Evolutionary conservation across 108 stramenopile genomes (phyloP).

Genomic region (Nannochloropsis oceanica): DNA sequence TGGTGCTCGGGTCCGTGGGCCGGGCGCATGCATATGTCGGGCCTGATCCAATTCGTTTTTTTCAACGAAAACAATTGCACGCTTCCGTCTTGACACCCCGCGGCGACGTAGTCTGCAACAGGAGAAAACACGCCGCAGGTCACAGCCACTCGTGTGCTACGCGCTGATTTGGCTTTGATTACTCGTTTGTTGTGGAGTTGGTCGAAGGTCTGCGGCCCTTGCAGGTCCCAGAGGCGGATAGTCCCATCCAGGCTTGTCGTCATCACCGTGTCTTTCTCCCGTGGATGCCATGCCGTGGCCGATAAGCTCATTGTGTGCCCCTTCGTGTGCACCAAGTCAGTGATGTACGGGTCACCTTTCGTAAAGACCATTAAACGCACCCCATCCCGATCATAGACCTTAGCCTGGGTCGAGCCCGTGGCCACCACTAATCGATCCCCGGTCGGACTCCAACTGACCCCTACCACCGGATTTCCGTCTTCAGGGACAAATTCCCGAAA

Average conservation of each 20-base stretch:
- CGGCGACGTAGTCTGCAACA: constrained; percentile 10
- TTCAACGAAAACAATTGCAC: not conserved
- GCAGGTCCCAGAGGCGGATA: constrained; percentile 37
- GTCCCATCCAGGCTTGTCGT: constrained; percentile 34
- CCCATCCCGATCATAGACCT: constrained; percentile 41
- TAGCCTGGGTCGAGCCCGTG: constrained; percentile 40
- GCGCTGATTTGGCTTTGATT: constrained; percentile 8
- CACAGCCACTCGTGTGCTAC: constrained; percentile 7
- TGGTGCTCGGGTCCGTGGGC: not conserved
- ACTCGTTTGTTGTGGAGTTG: constrained; percentile 33
- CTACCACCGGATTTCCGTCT: constrained; percentile 36
- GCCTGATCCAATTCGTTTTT: not conserved
- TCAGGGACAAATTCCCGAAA: constrained; percentile 36
- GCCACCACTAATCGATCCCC: constrained; percentile 35
- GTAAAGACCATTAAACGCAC: constrained; percentile 26
- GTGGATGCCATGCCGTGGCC: constrained; percentile 39
- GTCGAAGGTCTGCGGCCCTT: constrained; percentile 33
- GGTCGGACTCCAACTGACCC: constrained; percentile 25
- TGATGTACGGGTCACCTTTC: constrained; percentile 35
- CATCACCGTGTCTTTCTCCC: constrained; percentile 24
- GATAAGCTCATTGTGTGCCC: constrained; percentile 39
- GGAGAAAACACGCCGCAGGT: constrained; percentile 12
- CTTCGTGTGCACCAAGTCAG: constrained; percentile 38
- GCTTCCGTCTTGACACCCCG: constrained; percentile 23
- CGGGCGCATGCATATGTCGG: not conserved